Evolutionary conservation across 768 basidiomycete genomes (phyloP), one percentile per base, ranked within the genome.

Genomic region (Baorangia bicolor): DNA sequence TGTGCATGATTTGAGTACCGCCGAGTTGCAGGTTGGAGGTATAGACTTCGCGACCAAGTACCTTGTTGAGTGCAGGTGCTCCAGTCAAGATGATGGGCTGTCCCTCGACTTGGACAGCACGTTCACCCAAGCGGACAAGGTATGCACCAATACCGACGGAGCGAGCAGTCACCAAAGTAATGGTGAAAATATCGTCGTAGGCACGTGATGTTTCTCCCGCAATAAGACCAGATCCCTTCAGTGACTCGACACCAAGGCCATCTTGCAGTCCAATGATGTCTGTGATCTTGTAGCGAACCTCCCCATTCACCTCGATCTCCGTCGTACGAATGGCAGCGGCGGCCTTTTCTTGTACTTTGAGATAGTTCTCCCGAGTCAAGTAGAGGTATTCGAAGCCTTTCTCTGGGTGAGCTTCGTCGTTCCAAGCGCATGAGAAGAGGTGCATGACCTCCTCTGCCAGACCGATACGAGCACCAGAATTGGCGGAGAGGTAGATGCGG

Each of bases 1-100:
- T 98, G 85, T 94, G 91, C 97, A 99, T 98, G 79, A 99, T 98
- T 69, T 99, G 97, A n/a, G 97, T 98, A 51, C 97, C 97, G 60
- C 97, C 97, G 56, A 99, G 90, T 73, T 98, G 97, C 63, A 99
- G 74, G 73, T 98, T 98, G 51, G 94, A 97, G 10, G 97, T 98
- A 72, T 99, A 98, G 43, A 99, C 97, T 73, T 98, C 97, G 46
- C 97, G 90, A 58, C 97, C 97, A 40, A 99, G 86, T 6, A 99
- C 97, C 75, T 99, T 98, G 83, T 98, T 99, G 62, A 99, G 83
- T 5, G 97, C 97, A 8, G 85, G 85, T 27, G 96, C 96, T 63
- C 97, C 97, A 14, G 97, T 99, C 57, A 99, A 84, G 71, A 99
- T 99, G 76, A 99, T 98, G 2, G 97, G 97, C 64, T 99, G 96